Percentiles rank a stretch among this genome's conserved stretches.
Evolutionary conservation across 305 asterid genomes (phyloP).

Genomic region (Monarda citriodora): DNA sequence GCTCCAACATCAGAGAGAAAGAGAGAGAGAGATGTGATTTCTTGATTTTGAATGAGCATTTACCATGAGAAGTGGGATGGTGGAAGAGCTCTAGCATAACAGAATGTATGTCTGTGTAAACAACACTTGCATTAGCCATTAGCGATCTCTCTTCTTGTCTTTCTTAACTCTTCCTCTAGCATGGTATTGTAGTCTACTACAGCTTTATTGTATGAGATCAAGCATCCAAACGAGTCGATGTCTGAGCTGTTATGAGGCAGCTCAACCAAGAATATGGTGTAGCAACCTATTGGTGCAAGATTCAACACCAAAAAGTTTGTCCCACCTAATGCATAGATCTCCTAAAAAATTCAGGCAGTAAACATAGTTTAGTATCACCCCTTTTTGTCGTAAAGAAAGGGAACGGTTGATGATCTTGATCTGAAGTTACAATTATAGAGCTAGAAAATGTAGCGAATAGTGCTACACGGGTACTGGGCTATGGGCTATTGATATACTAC

Average conservation of each 20-base stretch:
- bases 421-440: constrained; percentile 62
- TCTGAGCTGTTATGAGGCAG: constrained; percentile 63
- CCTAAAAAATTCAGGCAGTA: constrained; percentile 35
- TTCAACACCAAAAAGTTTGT: constrained; percentile 66
- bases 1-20: background rate
- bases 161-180: constrained; percentile 46
- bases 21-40: background rate
- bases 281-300: constrained; percentile 90
- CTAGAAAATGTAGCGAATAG: no score
- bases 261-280: constrained; percentile 68
- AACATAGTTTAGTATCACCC: background rate
- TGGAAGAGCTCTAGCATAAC: constrained; percentile 73
- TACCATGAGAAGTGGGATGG: constrained; percentile 75
- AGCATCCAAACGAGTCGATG: constrained; percentile 73
- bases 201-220: constrained; percentile 70
- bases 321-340: constrained; percentile 68
- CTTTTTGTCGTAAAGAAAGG: background rate
- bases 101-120: constrained; percentile 58
- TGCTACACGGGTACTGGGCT: no score
- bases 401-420: background rate
- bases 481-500: no score
- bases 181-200: constrained; percentile 60
- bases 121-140: constrained; percentile 54
- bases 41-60: background rate
- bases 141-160: constrained; percentile 39